These are phyloP conservation scores for Sanguinoderma infundibulare DNA, from an alignment of 1,284 basidiomycete species.

Conservation along the genomic window DNA sequence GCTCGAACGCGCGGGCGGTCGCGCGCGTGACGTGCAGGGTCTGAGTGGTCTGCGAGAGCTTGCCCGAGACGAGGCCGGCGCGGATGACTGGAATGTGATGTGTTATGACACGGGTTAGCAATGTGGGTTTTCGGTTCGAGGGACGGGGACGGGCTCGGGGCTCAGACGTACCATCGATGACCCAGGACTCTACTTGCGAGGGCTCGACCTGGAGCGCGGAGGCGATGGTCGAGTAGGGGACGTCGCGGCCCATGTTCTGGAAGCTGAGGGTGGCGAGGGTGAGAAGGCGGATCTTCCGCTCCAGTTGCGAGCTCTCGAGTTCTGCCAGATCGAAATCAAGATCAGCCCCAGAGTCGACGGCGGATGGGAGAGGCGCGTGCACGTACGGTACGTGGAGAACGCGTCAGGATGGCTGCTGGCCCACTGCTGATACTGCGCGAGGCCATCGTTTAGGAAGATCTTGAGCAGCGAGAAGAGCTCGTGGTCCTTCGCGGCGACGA, in stretches of 20 bases:
- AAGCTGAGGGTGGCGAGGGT: conserved; percentile 82
- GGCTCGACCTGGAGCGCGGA: conserved; percentile 68
- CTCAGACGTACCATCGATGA: conserved; percentile 78
- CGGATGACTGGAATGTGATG: conserved; percentile 70
- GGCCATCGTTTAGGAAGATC: conserved; percentile 72
- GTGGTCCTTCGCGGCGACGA: conserved; percentile 71
- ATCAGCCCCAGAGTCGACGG: neutral
- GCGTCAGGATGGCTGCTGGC: conserved; percentile 52
- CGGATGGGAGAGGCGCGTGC: neutral
- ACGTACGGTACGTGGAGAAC: conserved; percentile 67
- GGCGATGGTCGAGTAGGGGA: conserved; percentile 79
- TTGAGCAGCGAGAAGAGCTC: conserved; percentile 72
- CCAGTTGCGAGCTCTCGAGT: conserved; percentile 60
- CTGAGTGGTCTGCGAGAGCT: conserved; percentile 84
- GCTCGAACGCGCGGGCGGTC: conserved; percentile 79
- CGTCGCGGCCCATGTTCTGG: conserved; percentile 74
- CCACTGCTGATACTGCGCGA: conserved; percentile 73
- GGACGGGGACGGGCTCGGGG: no score
- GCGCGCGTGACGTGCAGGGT: conserved; percentile 80
- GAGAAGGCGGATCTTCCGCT: conserved; percentile 84
- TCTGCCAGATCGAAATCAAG: conserved; percentile 35
- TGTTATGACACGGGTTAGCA: neutral
- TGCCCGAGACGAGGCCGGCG: conserved; percentile 80
- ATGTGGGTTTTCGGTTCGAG: neutral
- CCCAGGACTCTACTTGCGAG: conserved; percentile 87